Percentiles rank a stretch among this genome's conserved stretches.
Evolutionary conservation across 148 eudicot species (phyloP).

Genomic region (Euryodendron excelsum): DNA sequence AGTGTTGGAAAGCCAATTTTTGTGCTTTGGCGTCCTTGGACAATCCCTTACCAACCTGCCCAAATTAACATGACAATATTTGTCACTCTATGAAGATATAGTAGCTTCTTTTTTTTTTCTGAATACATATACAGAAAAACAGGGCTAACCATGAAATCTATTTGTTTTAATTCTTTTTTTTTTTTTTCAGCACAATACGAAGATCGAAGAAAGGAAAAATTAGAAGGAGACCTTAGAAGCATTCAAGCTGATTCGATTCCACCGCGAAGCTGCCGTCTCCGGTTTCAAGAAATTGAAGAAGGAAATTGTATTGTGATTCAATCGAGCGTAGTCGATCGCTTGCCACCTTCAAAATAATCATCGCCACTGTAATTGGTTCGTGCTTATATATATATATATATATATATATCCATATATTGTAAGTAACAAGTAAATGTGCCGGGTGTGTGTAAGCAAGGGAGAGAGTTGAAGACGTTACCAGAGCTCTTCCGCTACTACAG

Average conservation of each 20-base stretch:
- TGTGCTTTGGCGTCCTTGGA: constrained; percentile 77
- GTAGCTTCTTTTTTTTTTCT: background rate
- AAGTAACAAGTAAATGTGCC: too few relatives aligned
- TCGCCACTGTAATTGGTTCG: background rate
- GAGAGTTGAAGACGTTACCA: constrained; percentile 46
- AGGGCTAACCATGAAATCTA: background rate
- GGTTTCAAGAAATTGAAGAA: constrained; percentile 62
- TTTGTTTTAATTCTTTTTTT: background rate
- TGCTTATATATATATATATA: background rate
- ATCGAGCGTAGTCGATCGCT: constrained; percentile 70
- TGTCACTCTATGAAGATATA: background rate
- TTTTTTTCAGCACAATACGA: background rate
- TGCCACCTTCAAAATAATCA: constrained; percentile 68
- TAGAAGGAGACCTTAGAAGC: constrained; percentile 67
- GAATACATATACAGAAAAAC: background rate
- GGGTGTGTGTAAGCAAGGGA: too few relatives aligned
- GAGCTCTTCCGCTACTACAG: constrained; percentile 81
- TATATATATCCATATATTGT: too few relatives aligned
- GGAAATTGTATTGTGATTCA: constrained; percentile 77
- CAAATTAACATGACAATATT: background rate
- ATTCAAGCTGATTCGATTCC: constrained; percentile 64
- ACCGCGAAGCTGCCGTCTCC: constrained; percentile 70
- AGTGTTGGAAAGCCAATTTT: constrained; percentile 87
- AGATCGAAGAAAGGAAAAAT: background rate
- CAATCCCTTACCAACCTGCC: constrained; percentile 91